A percentile compares a stretch with the other conserved stretches of the same genome.
Evolutionary conservation across 306 rosid species (phyloP).

Genomic region (Cercis canadensis): DNA sequence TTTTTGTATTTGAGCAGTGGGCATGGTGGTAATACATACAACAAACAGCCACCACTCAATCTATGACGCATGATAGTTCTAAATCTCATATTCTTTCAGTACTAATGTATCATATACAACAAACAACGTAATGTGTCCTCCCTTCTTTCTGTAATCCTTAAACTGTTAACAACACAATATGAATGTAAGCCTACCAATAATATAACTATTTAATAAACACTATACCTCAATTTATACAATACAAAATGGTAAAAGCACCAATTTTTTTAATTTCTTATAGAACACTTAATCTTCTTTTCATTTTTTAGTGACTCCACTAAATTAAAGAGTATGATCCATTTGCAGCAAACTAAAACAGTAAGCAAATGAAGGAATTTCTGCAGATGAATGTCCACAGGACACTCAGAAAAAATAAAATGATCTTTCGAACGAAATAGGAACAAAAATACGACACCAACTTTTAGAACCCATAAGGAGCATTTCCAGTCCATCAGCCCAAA

Average conservation of each 20-base stretch:
- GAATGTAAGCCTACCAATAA: not conserved
- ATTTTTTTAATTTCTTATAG: no score
- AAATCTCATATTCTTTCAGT: not conserved
- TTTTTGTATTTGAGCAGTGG: no score
- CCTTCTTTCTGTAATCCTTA: not conserved
- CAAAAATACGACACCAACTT: no score
- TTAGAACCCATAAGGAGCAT: no score
- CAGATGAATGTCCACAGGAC: no score
- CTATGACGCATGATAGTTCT: not conserved
- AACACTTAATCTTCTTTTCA: no score
- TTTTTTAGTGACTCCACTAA: no score
- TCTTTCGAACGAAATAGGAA: no score
- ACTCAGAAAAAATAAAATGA: no score
- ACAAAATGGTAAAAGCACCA: not conserved
- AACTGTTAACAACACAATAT: not conserved
- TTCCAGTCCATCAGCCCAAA: not conserved
- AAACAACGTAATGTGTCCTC: not conserved
- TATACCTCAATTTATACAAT: not conserved
- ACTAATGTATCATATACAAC: not conserved
- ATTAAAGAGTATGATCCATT: no score
- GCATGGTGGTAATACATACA: no score
- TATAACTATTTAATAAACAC: not conserved
- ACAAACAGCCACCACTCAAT: not conserved
- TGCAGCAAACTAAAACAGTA: not conserved
- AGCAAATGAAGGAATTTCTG: conserved; percentile 2